These are phyloP conservation scores for Eucalyptus coolabah DNA, from an alignment of 345 rosid genomes.

Conservation along the genomic window DNA sequence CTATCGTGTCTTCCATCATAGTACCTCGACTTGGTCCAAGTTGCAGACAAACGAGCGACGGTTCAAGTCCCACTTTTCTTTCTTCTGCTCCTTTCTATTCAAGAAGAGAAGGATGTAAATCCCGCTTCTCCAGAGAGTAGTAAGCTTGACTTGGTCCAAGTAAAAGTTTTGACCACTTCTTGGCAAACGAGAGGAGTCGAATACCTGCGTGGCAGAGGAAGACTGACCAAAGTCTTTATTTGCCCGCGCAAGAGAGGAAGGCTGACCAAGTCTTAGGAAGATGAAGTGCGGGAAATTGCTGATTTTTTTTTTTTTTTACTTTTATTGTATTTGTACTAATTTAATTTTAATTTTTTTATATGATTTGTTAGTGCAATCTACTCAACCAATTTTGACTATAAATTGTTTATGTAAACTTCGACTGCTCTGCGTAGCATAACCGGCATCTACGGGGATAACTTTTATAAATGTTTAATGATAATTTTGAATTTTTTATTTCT, in stretches of 20 bases:
- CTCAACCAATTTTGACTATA: too few relatives aligned
- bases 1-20: accelerated
- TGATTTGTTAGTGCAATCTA: too few relatives aligned
- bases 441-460: accelerated
- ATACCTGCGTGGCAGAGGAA: too few relatives aligned
- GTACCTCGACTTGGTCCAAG: not conserved
- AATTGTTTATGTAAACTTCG: too few relatives aligned
- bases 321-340: too few relatives aligned
- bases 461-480: too few relatives aligned
- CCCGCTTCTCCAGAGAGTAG: not conserved
- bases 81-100: too few relatives aligned
- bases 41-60: not conserved
- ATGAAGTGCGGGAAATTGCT: too few relatives aligned
- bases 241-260: not conserved
- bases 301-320: too few relatives aligned
- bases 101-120: not conserved
- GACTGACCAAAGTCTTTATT: too few relatives aligned
- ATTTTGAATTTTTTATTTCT: too few relatives aligned
- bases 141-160: not conserved
- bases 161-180: not conserved
- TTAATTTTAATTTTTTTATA: too few relatives aligned
- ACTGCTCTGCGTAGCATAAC: accelerated
- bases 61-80: not conserved
- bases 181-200: not conserved
- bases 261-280: not conserved